Evolutionary conservation across 208 protist genomes (phyloP).

Genomic region (Trichomonas tenax): DNA sequence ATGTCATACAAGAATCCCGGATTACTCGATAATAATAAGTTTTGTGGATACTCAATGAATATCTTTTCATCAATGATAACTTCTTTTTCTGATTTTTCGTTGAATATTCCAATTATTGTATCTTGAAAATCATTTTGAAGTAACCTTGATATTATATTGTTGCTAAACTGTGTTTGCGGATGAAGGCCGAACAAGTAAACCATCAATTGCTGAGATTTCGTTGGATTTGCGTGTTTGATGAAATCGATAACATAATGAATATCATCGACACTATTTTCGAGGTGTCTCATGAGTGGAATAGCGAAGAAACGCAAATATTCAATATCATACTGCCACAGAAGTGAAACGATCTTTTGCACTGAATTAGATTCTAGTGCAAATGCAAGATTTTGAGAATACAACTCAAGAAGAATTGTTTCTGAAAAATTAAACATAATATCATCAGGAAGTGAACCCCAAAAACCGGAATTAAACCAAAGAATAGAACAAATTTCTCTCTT

Average conservation of each 20-base stretch:
- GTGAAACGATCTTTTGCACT: not conserved
- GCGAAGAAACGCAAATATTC: no score
- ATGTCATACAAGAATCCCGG: not conserved
- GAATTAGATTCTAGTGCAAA: not conserved
- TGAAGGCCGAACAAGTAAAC: not conserved
- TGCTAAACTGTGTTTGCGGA: not conserved
- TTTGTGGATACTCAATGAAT: not conserved
- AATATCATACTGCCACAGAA: not conserved
- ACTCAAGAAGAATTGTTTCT: not conserved
- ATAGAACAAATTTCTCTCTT: not conserved
- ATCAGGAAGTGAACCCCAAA: not conserved
- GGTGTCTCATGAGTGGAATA: no score
- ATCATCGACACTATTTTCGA: no score
- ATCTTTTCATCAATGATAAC: not conserved
- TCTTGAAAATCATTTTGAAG: not conserved
- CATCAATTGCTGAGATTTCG: not conserved
- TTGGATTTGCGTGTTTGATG: not conserved
- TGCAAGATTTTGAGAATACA: not conserved
- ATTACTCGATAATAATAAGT: not conserved
- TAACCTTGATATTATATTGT: not conserved
- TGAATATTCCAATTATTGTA: not conserved
- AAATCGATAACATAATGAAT: not conserved
- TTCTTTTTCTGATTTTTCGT: not conserved
- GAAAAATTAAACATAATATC: not conserved
- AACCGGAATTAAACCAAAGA: not conserved